A percentile compares a stretch with the other conserved stretches of the same genome.
Conservation (phyloP, 148 eudicot genomes). For the Persicaria maculosa region DNA sequence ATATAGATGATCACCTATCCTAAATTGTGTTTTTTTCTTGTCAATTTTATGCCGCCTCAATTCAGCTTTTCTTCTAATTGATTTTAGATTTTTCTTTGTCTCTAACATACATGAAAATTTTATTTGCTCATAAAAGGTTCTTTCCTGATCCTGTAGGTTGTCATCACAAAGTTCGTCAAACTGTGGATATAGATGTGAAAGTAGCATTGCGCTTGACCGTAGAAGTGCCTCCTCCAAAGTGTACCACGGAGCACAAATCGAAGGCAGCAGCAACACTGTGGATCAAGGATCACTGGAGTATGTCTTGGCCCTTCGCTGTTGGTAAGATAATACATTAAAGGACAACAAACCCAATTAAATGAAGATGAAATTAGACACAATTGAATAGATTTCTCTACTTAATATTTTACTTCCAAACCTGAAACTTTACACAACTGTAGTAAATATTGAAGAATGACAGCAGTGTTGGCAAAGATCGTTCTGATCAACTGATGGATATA, state of each 20-base stretch:
- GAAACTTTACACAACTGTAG: background rate
- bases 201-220: background rate
- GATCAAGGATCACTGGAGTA: slow-evolving; percentile 1
- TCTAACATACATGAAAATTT: background rate
- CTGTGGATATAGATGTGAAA: background rate
- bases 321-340: background rate
- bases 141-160: slow-evolving; percentile 25
- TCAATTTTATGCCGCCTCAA: no score
- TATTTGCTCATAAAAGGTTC: background rate
- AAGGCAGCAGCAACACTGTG: background rate
- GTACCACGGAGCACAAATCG: background rate
- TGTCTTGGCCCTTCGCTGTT: background rate
- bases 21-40: no score
- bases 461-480: background rate
- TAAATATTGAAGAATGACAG: background rate
- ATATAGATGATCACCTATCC: no score
- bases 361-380: background rate
- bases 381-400: background rate
- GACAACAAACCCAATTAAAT: background rate
- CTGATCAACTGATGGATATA: background rate
- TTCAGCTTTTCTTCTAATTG: no score
- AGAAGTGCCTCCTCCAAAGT: background rate
- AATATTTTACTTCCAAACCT: background rate
- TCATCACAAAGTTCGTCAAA: slow-evolving; percentile 12
- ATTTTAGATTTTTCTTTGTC: no score